phyloP scores from a whole-genome alignment of 2,329 filamentous ascomycete genomes.

The Aspergillus sp. region DNA sequence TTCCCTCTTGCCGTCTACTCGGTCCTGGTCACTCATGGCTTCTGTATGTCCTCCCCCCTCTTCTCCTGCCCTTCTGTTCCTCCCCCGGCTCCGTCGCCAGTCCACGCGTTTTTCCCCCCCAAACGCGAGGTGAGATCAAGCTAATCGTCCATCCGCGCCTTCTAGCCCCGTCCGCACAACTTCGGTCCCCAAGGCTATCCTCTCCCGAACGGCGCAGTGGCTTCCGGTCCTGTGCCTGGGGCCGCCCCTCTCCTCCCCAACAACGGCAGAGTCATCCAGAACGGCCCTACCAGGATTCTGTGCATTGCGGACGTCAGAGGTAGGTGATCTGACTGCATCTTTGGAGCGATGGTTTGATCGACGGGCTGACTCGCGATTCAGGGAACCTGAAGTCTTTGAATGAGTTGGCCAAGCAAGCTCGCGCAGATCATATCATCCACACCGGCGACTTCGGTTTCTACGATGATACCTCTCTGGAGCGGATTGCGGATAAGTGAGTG shows the following conservation, averaged over 20 bases:
- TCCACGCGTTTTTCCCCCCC: conserved; percentile 1
- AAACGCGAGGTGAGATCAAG: conserved; percentile 15
- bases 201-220: conserved; percentile 38
- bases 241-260: conserved; percentile 41
- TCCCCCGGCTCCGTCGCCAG: conserved; percentile 10
- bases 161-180: conserved; percentile 35
- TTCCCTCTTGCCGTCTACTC: conserved; percentile 5
- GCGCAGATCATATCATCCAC: conserved; percentile 95
- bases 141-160: conserved; percentile 2
- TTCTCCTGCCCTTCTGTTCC: conserved; percentile 7
- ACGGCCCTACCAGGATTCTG: conserved; percentile 37
- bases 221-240: conserved; percentile 35
- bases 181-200: conserved; percentile 36
- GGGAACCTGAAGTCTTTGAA: conserved; percentile 93
- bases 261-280: conserved; percentile 42
- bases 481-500: conserved; percentile 93
- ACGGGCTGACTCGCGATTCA: conserved; percentile 30
- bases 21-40: conserved; percentile 32
- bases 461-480: conserved; percentile 87
- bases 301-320: conserved; percentile 45
- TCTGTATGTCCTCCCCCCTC: conserved; percentile 31
- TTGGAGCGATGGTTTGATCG: neutral
- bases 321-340: conserved; percentile 14
- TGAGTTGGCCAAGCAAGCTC: conserved; percentile 87
- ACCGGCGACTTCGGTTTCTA: conserved; percentile 99